phyloP scores from a whole-genome alignment of 371 early-diverging fungal species.

The Vairimorpha apis region DNA sequence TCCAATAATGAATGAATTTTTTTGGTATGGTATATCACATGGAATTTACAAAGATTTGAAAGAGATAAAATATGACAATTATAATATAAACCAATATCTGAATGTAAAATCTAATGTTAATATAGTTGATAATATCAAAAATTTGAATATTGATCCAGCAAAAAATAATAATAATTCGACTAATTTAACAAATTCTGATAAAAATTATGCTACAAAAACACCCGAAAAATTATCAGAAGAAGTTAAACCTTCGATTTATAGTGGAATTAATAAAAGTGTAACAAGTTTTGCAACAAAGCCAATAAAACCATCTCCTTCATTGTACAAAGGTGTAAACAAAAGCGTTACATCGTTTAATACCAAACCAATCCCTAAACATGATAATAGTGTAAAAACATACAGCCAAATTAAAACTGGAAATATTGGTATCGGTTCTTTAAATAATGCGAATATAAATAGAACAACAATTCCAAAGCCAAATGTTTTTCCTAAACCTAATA shows the following conservation, averaged over 20 bases:
- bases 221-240: neutral
- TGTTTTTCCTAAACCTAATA: too few relatives aligned
- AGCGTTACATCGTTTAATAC: neutral
- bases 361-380: too few relatives aligned
- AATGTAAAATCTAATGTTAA: neutral
- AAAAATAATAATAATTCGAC: neutral
- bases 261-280: neutral
- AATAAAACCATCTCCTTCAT: neutral
- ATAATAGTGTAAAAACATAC: neutral
- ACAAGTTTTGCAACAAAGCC: neutral
- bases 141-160: neutral
- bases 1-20: slow-evolving; percentile 22
- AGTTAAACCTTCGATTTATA: neutral
- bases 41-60: neutral
- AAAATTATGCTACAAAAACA: neutral
- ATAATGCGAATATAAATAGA: neutral
- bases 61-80: neutral
- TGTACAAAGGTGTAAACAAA: neutral
- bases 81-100: too few relatives aligned
- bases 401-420: neutral
- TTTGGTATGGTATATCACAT: slow-evolving; percentile 27
- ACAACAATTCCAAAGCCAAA: neutral
- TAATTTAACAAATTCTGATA: neutral
- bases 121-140: neutral
- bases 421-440: neutral